phyloP scores from a whole-genome alignment of 2,329 filamentous ascomycete species.

The Aspergillus sp. region DNA sequence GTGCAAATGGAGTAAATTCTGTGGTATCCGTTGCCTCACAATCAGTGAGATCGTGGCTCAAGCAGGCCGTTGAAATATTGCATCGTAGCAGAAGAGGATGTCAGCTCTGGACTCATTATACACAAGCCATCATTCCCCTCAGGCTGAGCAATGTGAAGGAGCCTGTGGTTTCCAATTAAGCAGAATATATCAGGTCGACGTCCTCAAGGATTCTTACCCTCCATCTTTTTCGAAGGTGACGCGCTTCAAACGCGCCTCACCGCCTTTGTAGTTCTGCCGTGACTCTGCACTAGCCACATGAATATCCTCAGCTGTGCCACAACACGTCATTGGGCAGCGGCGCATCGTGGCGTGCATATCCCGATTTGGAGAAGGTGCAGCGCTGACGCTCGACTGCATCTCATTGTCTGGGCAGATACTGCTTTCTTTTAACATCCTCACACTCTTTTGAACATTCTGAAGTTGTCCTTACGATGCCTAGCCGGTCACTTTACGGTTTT shows the following conservation, averaged over 20 bases:
- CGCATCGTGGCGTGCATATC: conserved; percentile 5
- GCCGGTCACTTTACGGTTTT: conserved; percentile 7
- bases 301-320: conserved; percentile 14
- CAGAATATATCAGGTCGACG: not conserved
- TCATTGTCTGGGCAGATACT: not conserved
- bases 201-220: not conserved
- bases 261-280: conserved; percentile 6
- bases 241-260: conserved; percentile 11
- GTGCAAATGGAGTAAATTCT: conserved; percentile 8
- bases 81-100: not conserved
- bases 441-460: not conserved
- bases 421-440: not conserved
- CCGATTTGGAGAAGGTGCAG: conserved; percentile 1
- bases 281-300: conserved; percentile 10
- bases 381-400: not conserved
- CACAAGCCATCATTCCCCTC: not conserved
- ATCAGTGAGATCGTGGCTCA: not conserved
- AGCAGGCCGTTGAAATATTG: not conserved
- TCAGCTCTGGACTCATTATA: not conserved
- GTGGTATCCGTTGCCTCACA: conserved; percentile 2
- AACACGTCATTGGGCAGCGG: conserved; percentile 28
- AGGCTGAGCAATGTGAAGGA: not conserved
- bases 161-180: not conserved
- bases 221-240: conserved; percentile 1
- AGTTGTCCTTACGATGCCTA: conserved; percentile 8